Base-by-base conservation (phyloP, 2,329 filamentous ascomycete genomes). In the Cladophialophora psammophila region DNA sequence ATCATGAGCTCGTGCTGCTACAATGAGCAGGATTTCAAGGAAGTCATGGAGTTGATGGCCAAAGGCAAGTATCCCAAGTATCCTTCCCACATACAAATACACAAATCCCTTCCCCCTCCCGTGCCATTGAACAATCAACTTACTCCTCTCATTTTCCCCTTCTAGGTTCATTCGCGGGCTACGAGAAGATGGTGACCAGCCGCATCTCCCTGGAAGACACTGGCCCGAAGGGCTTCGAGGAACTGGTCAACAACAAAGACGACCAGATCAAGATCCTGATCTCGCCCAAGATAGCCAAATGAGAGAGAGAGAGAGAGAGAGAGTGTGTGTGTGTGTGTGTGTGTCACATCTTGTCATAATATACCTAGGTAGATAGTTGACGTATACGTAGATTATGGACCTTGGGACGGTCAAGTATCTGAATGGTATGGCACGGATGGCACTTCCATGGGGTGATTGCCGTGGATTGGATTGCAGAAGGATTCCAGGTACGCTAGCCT, bases 261-360 rank as follows among this genome's bases (percentile, higher is more conserved):
- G 84, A 82, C 57, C 86, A 89, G 71, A 85, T 89, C 32, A 90
- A 90, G 76, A 85, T 90, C 32, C 70, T 90, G 38, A 84, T 90
- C 13, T 77, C 76, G 5, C 72, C 76, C 0, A 70, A 75, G 52
- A 36, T 63, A 34, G 1, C 12, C 2, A 50, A 9, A 50, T 50
- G 45, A 26, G 3, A 50, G 6, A 50, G 45, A 7, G 45, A 18
- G 45, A 50, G n/a, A 26, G 45, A 18, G 45, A 50, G n/a, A n/a
- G n/a, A n/a, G n/a, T n/a, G n/a, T n/a, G n/a, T n/a, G n/a, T n/a
- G n/a, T n/a, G n/a, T n/a, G 3, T 26, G 26, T 26, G 26, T 26
- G 26, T 26, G 26, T 2, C 2, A 26, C 26, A 26, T 26, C 26
- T 26, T 26, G 3, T 26, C 26, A 3, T 26, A 26, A 26, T 3